A percentile compares a stretch with the other conserved stretches of the same genome.
These are phyloP conservation scores for Candida glucosophila DNA, from an alignment of 1,139 yeast species.

Conservation along the genomic window DNA sequence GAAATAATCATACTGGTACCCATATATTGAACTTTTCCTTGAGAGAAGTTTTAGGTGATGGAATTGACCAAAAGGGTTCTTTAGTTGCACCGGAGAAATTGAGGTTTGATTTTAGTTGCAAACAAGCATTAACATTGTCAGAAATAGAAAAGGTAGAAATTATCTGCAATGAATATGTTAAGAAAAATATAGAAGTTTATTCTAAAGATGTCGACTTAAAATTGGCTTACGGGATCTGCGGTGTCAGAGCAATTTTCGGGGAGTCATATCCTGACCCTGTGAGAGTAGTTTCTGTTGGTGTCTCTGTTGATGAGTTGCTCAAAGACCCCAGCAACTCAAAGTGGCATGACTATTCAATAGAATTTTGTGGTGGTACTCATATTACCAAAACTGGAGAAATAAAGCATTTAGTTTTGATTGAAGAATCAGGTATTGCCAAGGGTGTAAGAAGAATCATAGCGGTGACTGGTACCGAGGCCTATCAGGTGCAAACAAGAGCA, in stretches of 20 bases:
- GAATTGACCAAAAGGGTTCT: slow-evolving; percentile 93
- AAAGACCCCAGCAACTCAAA: slow-evolving; percentile 58
- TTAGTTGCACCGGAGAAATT: slow-evolving; percentile 91
- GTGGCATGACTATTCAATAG: slow-evolving; percentile 77
- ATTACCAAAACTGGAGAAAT: slow-evolving; percentile 89
- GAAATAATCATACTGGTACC: slow-evolving; percentile 98
- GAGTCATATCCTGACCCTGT: slow-evolving; percentile 99
- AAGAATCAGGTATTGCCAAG: slow-evolving; percentile 96
- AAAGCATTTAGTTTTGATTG: slow-evolving; percentile 79
- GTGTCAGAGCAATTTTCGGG: slow-evolving; percentile 96
- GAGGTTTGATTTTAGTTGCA: slow-evolving; percentile 93
- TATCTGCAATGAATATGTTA: slow-evolving; percentile 64
- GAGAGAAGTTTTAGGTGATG: slow-evolving; percentile 77
- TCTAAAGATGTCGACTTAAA: slow-evolving; percentile 75
- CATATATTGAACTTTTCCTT: slow-evolving; percentile 87
- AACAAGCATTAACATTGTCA: slow-evolving; percentile 62
- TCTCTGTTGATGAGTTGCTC: slow-evolving; percentile 73
- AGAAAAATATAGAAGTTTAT: slow-evolving; percentile 62
- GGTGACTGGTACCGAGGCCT: slow-evolving; percentile 87
- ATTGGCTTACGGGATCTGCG: slow-evolving; percentile 63
- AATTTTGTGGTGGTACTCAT: slow-evolving; percentile 99
- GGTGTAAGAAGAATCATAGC: slow-evolving; percentile 98
- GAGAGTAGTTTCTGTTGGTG: slow-evolving; percentile 93
- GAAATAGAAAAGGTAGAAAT: slow-evolving; percentile 73
- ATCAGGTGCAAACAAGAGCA: slow-evolving; percentile 80